Percentiles rank a stretch among this genome's conserved stretches.
Conservation (phyloP, 768 basidiomycete species). For the Podaxis sp. region DNA sequence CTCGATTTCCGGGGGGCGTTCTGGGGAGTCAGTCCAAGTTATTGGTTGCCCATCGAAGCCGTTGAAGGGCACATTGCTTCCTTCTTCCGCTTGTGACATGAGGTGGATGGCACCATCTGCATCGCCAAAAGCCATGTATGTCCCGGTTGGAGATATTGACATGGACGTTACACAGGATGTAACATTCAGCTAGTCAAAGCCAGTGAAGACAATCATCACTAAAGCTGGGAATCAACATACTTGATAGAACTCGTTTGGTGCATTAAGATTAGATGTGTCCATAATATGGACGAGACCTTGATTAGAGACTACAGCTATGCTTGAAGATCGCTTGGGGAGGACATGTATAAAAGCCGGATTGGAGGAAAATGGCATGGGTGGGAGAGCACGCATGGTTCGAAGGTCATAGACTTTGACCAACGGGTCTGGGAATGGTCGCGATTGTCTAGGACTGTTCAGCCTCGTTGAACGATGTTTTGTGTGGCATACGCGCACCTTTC, state of each 20-base stretch:
- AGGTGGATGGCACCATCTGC: conserved; percentile 83
- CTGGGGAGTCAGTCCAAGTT: conserved; percentile 81
- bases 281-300: conserved; percentile 85
- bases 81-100: conserved; percentile 69
- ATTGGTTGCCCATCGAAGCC: conserved; percentile 85
- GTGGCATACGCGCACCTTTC: conserved; percentile 54
- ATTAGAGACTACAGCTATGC: conserved; percentile 71
- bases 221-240: conserved; percentile 35
- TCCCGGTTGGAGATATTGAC: conserved; percentile 81
- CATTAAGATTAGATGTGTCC: conserved; percentile 72
- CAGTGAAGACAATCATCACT: conserved; percentile 4
- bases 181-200: conserved; percentile 56
- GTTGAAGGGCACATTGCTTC: conserved; percentile 70
- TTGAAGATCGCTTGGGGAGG: conserved; percentile 74
- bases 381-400: conserved; percentile 77
- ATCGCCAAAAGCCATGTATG: conserved; percentile 93
- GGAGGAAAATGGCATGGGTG: conserved; percentile 84
- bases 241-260: conserved; percentile 77
- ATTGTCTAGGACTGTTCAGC: conserved; percentile 54
- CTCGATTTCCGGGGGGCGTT: conserved; percentile 65
- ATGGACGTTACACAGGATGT: conserved; percentile 75
- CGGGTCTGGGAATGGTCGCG: conserved; percentile 85
- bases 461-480: neutral
- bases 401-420: conserved; percentile 92
- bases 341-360: conserved; percentile 85